Evolutionary conservation across 225 moss, liverwort and hornwort genomes (phyloP), one percentile per base, ranked within the genome.

Genomic region (Polytrichum formosum): DNA sequence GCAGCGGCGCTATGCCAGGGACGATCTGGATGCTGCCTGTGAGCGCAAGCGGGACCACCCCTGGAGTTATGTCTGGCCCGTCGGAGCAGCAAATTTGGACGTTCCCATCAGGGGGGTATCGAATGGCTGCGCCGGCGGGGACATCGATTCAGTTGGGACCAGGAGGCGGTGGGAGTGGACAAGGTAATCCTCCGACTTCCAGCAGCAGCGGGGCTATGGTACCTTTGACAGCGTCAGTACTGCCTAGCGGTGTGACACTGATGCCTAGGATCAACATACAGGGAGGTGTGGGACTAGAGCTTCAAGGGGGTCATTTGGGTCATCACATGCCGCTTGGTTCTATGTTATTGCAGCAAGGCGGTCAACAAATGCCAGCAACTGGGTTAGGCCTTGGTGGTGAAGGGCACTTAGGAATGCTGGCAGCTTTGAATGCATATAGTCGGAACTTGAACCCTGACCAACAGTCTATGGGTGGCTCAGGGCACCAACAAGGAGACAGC

Each of bases 21-120:
- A 94, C 98, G 18, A 98, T 98, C 35, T 98, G 98, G 98, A 98
- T 98, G 98, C 77, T 98, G 67, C 98, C 98, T 0, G 91, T 98
- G 23, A 98, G 91, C 67, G 92, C 89, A n/a, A 77, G 94, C 29
- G 86, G 94, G 18, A 78, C 90, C 26, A 94, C 94, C 0, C 85
- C 94, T 0, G 94, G 91, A 59, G 98, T 98, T 66, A 98, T 98
- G 94, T 83, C 98, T 3, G 88, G 88, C 26, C 91, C 92, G 16
- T 86, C 91, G 17, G 94, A 88, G 72, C 94, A 98, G 83, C 98
- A 92, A 77, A 91, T 98, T 28, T 98, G 98, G 98, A 92, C 97
- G 55, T 98, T 94, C 75, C 98, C 98, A 18, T 79, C 98, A 0
- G 91, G 83, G 61, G 88, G 92, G 63, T 98, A 98, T 67, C 91